Base-by-base conservation (phyloP, 768 basidiomycete genomes). In the Suillus alpinus region DNA sequence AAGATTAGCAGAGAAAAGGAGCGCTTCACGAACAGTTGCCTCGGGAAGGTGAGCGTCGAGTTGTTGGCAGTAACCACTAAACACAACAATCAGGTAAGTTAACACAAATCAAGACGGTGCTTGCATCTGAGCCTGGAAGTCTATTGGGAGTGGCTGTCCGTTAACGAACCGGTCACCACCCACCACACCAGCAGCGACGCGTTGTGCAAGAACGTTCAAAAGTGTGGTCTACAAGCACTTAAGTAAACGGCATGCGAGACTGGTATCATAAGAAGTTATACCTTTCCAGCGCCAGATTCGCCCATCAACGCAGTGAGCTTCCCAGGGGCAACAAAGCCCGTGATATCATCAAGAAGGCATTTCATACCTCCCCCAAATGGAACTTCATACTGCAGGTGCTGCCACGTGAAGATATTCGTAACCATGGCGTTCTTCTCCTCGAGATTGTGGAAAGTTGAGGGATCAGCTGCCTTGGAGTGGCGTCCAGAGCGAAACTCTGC, bases 261-360 rank as follows among this genome's bases (percentile, higher is more conserved):
- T 47, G 7, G 14, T 26, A 26, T 44, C 7, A 7, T 26, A 7
- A 3, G 46, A 47, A 47, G 46, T 29, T 7, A 14, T 36, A 75
- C 77, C 69, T 73, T 83, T 65, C 81, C 86, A 62, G 74, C 83
- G 59, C 75, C 80, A 50, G 70, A 84, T 74, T 75, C 86, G 58
- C 81, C 93, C 92, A 88, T 93, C 67, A 86, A 80, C 58, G 88
- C 89, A 0, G 89, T 91, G 60, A 94, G 73, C 61, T 80, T 92
- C 6, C 94, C 93, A 0, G 93, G 94, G 13, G 83, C 84, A 20
- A 92, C 91, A 70, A 82, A 94, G 0, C 92, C 92, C 29, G 86
- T 88, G 13, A 94, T 81, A 51, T 91, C 82, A 63, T 92, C 82
- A 59, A 94, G 76, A 4, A 94, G 77, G 32, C 72, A 73, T 43